These are phyloP conservation scores for Bocquillonia castaneifolia DNA, from an alignment of 441 rosid species.

Conservation along the genomic window DNA sequence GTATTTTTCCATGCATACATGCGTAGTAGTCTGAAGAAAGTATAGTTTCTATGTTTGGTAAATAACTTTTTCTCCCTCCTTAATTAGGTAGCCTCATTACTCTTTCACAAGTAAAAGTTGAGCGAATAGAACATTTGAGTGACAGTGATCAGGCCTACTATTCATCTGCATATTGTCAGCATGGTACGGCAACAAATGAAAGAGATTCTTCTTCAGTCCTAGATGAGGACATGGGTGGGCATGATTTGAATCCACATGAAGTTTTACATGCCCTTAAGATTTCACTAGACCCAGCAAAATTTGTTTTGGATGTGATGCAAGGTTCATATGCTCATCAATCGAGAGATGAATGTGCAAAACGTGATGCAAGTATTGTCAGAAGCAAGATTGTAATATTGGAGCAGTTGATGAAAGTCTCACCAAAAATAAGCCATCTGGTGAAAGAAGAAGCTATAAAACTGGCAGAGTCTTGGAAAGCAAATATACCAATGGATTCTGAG, in stretches of 20 bases:
- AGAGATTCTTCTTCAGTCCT: slow-evolving; percentile 11
- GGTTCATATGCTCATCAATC: slow-evolving; percentile 22
- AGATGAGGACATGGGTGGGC: slow-evolving; percentile 14
- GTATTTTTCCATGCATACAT: neutral
- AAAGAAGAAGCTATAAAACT: slow-evolving; percentile 29
- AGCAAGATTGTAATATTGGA: slow-evolving; percentile 27
- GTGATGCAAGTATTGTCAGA: slow-evolving; percentile 27
- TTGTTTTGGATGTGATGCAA: slow-evolving; percentile 38
- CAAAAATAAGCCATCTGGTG: slow-evolving; percentile 23
- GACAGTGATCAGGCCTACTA: slow-evolving; percentile 14
- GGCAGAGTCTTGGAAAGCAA: slow-evolving; percentile 37
- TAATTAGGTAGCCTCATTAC: slow-evolving; percentile 13
- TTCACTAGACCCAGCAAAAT: slow-evolving; percentile 40
- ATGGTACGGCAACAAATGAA: slow-evolving; percentile 14
- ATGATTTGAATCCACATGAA: slow-evolving; percentile 30
- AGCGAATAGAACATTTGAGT: slow-evolving; percentile 22
- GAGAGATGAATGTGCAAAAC: slow-evolving; percentile 23
- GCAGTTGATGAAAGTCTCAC: slow-evolving; percentile 30
- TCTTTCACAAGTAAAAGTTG: slow-evolving; percentile 18
- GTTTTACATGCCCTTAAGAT: slow-evolving; percentile 29
- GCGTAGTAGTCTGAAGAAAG: neutral
- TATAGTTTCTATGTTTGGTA: neutral
- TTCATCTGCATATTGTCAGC: slow-evolving; percentile 19
- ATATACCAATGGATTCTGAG: slow-evolving; percentile 19
- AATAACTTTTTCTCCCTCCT: neutral